phyloP scores from a whole-genome alignment of 176 grass and related monocot genomes.

The Raddia guianensis region DNA sequence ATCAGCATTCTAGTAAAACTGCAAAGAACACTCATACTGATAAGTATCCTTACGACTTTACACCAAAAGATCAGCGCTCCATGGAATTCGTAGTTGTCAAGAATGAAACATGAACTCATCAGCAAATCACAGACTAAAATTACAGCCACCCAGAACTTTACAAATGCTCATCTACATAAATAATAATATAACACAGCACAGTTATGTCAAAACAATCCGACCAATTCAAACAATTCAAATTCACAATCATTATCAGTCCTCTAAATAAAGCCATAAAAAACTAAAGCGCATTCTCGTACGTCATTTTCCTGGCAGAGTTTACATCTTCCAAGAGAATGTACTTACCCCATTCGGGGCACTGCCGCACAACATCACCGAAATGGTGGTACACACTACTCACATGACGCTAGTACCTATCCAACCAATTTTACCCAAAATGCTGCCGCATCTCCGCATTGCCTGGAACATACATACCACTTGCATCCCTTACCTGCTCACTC shows the following conservation, averaged over 20 bases:
- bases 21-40: neutral
- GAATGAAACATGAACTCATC: neutral
- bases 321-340: conserved; percentile 28
- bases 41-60: neutral
- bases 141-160: neutral
- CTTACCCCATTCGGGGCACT: neutral
- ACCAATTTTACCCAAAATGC: conserved; percentile 4
- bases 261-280: neutral
- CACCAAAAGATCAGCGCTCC: neutral
- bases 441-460: neutral
- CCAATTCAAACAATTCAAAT: neutral
- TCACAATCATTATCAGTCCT: neutral
- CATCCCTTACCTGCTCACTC: neutral
- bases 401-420: neutral
- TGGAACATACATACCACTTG: neutral
- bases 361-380: conserved; percentile 20
- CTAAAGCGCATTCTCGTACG: neutral
- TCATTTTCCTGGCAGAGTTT: conserved; percentile 26
- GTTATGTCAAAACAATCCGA: neutral
- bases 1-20: conserved; percentile 23
- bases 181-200: neutral
- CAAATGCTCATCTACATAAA: neutral
- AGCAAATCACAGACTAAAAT: neutral
- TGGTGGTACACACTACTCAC: conserved; percentile 10
- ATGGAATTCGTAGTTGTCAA: neutral